Base-by-base conservation (phyloP, 768 basidiomycete genomes). In the Pseudohyphozyma bogoriensis region DNA sequence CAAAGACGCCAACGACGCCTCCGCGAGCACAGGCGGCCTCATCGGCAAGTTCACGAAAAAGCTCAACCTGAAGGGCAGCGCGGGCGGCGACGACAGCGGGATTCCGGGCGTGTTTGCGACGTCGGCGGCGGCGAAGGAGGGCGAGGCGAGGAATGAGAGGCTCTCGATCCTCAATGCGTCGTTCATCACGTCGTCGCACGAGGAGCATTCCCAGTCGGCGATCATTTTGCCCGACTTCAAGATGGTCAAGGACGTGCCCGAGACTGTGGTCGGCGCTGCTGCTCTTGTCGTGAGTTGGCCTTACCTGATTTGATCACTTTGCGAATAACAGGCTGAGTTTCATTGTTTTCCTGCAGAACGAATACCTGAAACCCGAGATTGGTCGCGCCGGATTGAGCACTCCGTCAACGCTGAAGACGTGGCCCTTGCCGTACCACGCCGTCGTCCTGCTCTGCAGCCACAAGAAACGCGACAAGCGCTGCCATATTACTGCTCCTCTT, bases 391-490 rank as follows among this genome's bases (percentile, higher is more conserved):
- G 60, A 0, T 24, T 9, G 9, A 6, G 8, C 3, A 20, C 16
- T 11, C 20, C 29, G 3, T 33, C 42, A 4, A 16, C 32, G 22
- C 28, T 54, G 18, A 37, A 18, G 40, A 65, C 58, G 32, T 62
- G 58, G 61, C 65, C 65, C 0, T 74, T 96, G 45, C 92, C 93
- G 0, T 99, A 96, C 73, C 81, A 87, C 4, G 88, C 87, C 67
- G 85, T 89, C 32, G 85, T 99, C 55, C 75, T 96, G 24, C 77
- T 99, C 31, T 99, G 92, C 89, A 95, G 91, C 3, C 93, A 97
- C 75, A 89, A 90, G 75, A 82, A 81, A 68, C 79, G 92, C 35
- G 93, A 96, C 75, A 92, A 91, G 71, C 82, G 89, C 62, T 99
- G 93, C 73, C 81, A 82, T 29, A 84, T 96, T 47, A 62, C 64